These are phyloP conservation scores for Colletotrichum plurivorum DNA, from an alignment of 2,329 filamentous ascomycete species.

Conservation along the genomic window DNA sequence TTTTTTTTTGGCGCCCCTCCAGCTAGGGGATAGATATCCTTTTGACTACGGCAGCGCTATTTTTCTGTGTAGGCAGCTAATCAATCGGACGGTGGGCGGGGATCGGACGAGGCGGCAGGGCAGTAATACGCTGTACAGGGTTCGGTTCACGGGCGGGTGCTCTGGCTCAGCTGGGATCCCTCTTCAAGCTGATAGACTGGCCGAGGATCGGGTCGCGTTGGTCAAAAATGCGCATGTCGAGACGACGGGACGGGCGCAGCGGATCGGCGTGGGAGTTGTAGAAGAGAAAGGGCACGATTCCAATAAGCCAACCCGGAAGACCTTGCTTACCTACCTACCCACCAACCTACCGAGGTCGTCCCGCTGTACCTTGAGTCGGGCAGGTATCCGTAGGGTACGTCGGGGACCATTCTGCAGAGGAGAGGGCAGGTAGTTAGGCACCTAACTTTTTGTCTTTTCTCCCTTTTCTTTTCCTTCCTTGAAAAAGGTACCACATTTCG, in stretches of 20 bases:
- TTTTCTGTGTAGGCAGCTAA: not conserved
- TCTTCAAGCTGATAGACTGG: slow-evolving; percentile 9
- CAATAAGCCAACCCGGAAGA: not conserved
- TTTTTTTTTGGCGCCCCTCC: not conserved
- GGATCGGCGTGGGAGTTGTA: slow-evolving; percentile 9
- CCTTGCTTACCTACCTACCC: too few species aligned
- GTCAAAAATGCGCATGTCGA: slow-evolving; percentile 33
- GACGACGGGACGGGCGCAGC: slow-evolving; percentile 1
- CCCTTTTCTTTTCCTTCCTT: too few species aligned
- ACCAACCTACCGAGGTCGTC: too few species aligned
- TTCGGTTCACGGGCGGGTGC: not conserved
- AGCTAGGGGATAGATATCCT: slow-evolving; percentile 4
- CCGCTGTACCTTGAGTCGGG: not conserved
- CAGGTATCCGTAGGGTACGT: not conserved
- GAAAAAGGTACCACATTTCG: too few species aligned
- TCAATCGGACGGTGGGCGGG: not conserved
- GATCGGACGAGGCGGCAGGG: not conserved
- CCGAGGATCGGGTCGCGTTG: slow-evolving; percentile 18
- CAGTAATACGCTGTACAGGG: not conserved
- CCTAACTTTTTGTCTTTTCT: not conserved
- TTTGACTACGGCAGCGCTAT: slow-evolving; percentile 20
- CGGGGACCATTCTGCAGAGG: slow-evolving; percentile 28
- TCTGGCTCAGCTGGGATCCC: slow-evolving; percentile 18
- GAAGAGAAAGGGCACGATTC: slow-evolving; percentile 10
- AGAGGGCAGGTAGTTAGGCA: not conserved